Evolutionary conservation across 805 yeast genomes (phyloP).

Genomic region (Maudiozyma turicensis): DNA sequence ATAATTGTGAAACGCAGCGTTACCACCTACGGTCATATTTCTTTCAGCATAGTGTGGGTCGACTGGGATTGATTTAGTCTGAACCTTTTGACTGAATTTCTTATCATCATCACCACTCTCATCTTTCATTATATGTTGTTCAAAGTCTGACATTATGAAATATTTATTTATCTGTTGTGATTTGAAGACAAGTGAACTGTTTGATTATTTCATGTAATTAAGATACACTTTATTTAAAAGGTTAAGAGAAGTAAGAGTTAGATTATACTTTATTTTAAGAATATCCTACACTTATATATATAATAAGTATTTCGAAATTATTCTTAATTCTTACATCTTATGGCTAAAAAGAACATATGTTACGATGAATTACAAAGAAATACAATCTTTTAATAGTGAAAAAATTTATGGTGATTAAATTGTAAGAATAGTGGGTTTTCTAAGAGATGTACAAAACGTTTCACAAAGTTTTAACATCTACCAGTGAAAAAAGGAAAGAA

Average conservation of each 20-base stretch:
- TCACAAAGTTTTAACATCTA: too few relatives aligned
- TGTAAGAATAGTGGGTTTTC: neutral
- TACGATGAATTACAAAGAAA: too few relatives aligned
- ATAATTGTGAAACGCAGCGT: conserved; percentile 78
- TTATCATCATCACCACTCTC: neutral
- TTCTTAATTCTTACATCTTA: too few relatives aligned
- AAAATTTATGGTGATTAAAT: too few relatives aligned
- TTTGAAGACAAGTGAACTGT: neutral
- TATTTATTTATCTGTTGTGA: neutral
- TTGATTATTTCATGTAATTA: neutral
- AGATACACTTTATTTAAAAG: too few relatives aligned
- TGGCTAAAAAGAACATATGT: too few relatives aligned
- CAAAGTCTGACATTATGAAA: neutral
- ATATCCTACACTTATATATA: too few relatives aligned
- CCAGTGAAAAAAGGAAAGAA: too few relatives aligned
- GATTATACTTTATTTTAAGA: too few relatives aligned
- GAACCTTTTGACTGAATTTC: neutral
- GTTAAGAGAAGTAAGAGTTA: too few relatives aligned
- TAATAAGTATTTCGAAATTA: too few relatives aligned
- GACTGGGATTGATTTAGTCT: conserved; percentile 17
- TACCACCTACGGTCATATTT: conserved; percentile 55
- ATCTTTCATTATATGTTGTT: neutral
- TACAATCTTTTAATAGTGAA: too few relatives aligned
- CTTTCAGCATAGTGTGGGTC: conserved; percentile 4
- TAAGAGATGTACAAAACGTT: neutral